Conservation (phyloP, 306 rosid genomes). For the Echinosophora koreensis region DNA sequence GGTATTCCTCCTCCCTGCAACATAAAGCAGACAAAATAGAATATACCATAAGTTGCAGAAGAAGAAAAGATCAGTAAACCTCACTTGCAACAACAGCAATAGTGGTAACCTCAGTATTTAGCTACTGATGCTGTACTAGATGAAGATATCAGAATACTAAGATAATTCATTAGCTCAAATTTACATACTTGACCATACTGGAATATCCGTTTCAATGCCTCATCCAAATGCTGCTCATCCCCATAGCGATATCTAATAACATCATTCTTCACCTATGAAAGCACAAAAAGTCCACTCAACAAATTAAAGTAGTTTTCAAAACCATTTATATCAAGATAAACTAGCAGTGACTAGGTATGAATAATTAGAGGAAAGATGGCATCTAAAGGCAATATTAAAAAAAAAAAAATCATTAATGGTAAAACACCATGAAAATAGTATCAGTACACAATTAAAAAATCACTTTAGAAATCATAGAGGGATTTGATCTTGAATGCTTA, state of each 20-base stretch:
- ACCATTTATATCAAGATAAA: not conserved
- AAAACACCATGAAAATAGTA: not conserved
- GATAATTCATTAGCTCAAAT: constrained; percentile 25
- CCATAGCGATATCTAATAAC: constrained; percentile 93
- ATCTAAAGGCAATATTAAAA: constrained; percentile 13
- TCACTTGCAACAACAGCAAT: constrained; percentile 8
- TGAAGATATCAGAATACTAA: constrained; percentile 4
- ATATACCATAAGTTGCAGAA: not conserved
- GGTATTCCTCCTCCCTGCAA: constrained; percentile 93
- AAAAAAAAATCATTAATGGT: constrained; percentile 6
- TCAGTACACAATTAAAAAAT: not conserved
- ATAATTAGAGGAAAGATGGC: constrained; percentile 28
- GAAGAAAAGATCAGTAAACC: constrained; percentile 15
- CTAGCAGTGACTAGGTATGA: not conserved
- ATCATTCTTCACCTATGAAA: constrained; percentile 80
- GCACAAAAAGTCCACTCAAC: constrained; percentile 27
- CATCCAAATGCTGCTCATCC: constrained; percentile 98
- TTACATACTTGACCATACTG: constrained; percentile 87
- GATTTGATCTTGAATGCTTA: constrained; percentile 26
- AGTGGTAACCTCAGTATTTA: not conserved
- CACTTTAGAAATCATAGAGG: constrained; percentile 2
- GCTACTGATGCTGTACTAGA: constrained; percentile 24
- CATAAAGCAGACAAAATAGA: constrained; percentile 36
- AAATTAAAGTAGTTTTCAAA: constrained; percentile 28
- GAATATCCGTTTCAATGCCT: constrained; percentile 91